Percentiles rank a stretch among this genome's conserved stretches.
These are phyloP conservation scores for Ziziphus jujuba DNA, from an alignment of 306 rosid genomes.

Conservation along the genomic window DNA sequence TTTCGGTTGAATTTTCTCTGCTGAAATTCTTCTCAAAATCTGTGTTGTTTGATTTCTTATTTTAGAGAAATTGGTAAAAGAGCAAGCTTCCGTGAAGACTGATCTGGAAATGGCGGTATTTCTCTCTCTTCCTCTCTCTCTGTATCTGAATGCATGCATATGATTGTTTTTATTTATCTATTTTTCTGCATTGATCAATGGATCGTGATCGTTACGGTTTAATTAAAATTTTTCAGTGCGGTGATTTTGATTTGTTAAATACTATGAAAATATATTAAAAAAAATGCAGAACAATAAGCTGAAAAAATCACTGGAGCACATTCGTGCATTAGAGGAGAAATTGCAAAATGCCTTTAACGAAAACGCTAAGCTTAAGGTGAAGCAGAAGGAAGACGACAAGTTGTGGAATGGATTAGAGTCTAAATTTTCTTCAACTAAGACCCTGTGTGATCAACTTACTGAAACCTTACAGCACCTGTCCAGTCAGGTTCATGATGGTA, in stretches of 20 bases:
- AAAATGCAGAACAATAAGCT: constrained; percentile 67
- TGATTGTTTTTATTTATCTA: neutral
- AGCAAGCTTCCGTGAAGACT: constrained; percentile 83
- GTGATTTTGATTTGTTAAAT: constrained; percentile 6
- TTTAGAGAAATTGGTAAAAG: constrained; percentile 80
- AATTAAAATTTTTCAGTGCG: neutral
- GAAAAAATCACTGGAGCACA: constrained; percentile 68
- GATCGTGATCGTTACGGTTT: neutral
- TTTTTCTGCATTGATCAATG: neutral
- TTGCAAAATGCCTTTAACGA: constrained; percentile 85
- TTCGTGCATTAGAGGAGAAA: constrained; percentile 71
- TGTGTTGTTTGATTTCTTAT: constrained; percentile 25
- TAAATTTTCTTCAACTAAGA: constrained; percentile 84
- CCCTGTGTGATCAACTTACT: constrained; percentile 74
- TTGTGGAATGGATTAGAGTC: constrained; percentile 87
- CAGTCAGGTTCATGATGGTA: constrained; percentile 81
- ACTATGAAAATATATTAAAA: constrained; percentile 4
- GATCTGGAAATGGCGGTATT: constrained; percentile 88
- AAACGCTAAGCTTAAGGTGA: constrained; percentile 84
- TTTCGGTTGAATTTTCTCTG: constrained; percentile 14
- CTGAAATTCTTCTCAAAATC: constrained; percentile 22
- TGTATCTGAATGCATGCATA: constrained; percentile 4
- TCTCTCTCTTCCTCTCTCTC: constrained; percentile 21
- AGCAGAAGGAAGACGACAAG: constrained; percentile 91
- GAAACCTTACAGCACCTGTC: constrained; percentile 78